A percentile compares a stretch with the other conserved stretches of the same genome.
Evolutionary conservation across 1,284 basidiomycete species (phyloP).

Genomic region (Sporisorium reilianum): DNA sequence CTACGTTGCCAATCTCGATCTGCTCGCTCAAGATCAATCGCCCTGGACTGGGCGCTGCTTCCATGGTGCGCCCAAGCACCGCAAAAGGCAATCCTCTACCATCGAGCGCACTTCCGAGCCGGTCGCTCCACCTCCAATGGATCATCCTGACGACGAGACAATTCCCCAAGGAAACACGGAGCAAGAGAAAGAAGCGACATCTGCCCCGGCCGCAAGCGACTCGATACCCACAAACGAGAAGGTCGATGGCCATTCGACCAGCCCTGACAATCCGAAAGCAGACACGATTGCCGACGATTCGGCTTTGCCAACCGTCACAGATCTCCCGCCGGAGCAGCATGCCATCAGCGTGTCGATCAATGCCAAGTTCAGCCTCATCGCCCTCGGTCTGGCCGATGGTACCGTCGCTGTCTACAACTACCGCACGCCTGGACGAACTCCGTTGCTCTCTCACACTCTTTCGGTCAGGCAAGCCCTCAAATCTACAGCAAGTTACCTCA

Average conservation of each 20-base stretch:
- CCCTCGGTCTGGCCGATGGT: conserved; percentile 80
- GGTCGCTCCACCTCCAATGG: background rate
- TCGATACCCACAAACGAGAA: background rate
- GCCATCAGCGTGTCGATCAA: conserved; percentile 79
- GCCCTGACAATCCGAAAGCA: background rate
- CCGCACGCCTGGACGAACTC: conserved; percentile 50
- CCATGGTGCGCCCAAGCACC: conserved; percentile 35
- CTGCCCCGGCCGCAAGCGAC: background rate
- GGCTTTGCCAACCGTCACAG: background rate
- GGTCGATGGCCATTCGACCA: conserved; percentile 7
- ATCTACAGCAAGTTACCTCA: conserved; percentile 67
- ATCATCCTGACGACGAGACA: background rate
- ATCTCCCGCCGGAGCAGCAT: conserved; percentile 73
- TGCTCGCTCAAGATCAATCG: conserved; percentile 30
- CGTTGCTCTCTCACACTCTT: conserved; percentile 62
- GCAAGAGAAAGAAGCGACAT: background rate
- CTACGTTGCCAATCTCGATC: conserved; percentile 48
- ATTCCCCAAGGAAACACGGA: background rate
- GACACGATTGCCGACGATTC: background rate
- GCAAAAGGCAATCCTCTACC: conserved; percentile 24
- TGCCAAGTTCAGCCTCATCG: conserved; percentile 83
- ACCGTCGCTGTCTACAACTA: conserved; percentile 63
- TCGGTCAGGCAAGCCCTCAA: conserved; percentile 65
- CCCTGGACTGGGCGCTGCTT: conserved; percentile 56
- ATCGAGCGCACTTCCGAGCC: conserved; percentile 4